Percentiles rank a stretch among this genome's conserved stretches.
phyloP scores from a whole-genome alignment of 768 basidiomycete genomes.

The Russula earlei region DNA sequence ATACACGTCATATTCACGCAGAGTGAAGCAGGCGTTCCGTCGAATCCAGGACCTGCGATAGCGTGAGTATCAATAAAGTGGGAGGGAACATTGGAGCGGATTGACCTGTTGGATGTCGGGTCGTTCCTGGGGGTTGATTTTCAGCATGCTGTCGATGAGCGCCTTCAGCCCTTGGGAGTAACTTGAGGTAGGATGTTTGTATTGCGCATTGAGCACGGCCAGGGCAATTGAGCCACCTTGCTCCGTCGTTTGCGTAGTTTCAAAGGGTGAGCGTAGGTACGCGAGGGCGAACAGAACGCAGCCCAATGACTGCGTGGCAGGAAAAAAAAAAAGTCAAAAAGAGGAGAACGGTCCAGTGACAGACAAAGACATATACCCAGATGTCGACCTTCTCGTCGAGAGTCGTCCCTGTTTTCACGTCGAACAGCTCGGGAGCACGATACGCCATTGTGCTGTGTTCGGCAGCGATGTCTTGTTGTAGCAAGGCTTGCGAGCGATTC shows the following conservation, averaged over 20 bases:
- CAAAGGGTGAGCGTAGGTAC: slow-evolving; percentile 94
- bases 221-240: slow-evolving; percentile 97
- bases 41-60: slow-evolving; percentile 49
- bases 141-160: slow-evolving; percentile 79
- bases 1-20: not conserved
- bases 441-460: slow-evolving; percentile 99
- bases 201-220: slow-evolving; percentile 91
- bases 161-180: slow-evolving; percentile 79
- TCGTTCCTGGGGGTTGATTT: slow-evolving; percentile 69
- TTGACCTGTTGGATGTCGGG: slow-evolving; percentile 80
- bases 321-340: too few relatives aligned
- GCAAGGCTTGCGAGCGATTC: slow-evolving; percentile 75
- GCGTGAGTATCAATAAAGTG: not conserved
- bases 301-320: slow-evolving; percentile 71
- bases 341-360: not conserved
- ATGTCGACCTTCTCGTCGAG: slow-evolving; percentile 95
- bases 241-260: slow-evolving; percentile 82
- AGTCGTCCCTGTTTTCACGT: slow-evolving; percentile 82
- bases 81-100: not conserved
- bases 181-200: slow-evolving; percentile 78
- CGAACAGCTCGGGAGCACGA: slow-evolving; percentile 94
- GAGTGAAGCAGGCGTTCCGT: slow-evolving; percentile 22
- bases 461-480: slow-evolving; percentile 94
- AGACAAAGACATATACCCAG: slow-evolving; percentile 52
- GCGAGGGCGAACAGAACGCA: slow-evolving; percentile 93